Evolutionary conservation across 2,329 filamentous ascomycete species (phyloP), one percentile per base, ranked within the genome.

Genomic region (Verruconis gallopava): DNA sequence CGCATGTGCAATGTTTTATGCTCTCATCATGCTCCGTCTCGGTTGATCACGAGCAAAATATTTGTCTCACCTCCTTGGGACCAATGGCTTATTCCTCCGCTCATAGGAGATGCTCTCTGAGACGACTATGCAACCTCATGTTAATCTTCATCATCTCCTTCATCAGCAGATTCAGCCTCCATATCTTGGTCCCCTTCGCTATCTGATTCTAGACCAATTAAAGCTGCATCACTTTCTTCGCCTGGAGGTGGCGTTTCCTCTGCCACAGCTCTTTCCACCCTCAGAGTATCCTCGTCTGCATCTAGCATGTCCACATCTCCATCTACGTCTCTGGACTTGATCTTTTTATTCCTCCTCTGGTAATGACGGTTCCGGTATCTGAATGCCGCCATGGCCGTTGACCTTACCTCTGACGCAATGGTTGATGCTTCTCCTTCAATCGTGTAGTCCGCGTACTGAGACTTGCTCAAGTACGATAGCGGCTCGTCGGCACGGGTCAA

Each of bases 401-500:
- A 21, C 28, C 41, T 18, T 6, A 43, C 35, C 14, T 38, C 22
- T 9, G 34, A 38, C 12, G 20, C 22, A 19, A 43, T 20, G 12
- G 25, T 17, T 15, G 41, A 22, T 20, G 40, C 36, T 14, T 22
- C 22, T 3, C 21, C 32, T 6, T 42, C 38, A 15, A 57, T 43
- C 3, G 40, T 30, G 19, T 35, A 42, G 33, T 36, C 40, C 4
- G 15, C 36, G 30, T 37, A 36, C n/a, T 9, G 25, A 9, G 25
- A 9, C n/a, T 42, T 33, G 9, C 18, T 20, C 3, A 6, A n/a
- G 4, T 42, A 21, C 14, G 33, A 36, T 5, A 35, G 15, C 11
- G 22, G 30, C 38, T 59, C 56, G n/a, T 47, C 46, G 38, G 46
- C 49, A 37, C 59, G 58, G 11, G 48, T 51, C 5, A 44, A 48